Percentiles rank a stretch among this genome's conserved stretches.
Conservation (phyloP, 2,329 filamentous ascomycete species). For the Aspergillus aculeatinus region DNA sequence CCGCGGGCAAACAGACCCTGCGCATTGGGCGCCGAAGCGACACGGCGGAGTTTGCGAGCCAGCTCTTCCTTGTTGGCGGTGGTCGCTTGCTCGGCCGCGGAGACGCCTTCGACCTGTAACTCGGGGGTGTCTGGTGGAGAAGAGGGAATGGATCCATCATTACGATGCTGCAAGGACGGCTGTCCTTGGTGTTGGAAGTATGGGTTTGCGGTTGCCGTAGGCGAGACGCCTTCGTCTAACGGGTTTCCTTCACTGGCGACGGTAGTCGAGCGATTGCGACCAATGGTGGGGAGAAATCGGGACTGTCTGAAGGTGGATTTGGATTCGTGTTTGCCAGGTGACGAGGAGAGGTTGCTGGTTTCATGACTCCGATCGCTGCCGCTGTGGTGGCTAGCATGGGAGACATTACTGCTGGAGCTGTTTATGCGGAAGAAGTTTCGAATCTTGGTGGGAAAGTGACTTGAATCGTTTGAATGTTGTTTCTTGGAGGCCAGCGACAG, state of each 20-base stretch:
- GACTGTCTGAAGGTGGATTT: constrained; percentile 77
- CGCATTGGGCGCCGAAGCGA: constrained; percentile 94
- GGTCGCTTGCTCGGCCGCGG: constrained; percentile 65
- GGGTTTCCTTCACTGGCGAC: constrained; percentile 90
- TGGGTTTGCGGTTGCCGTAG: constrained; percentile 90
- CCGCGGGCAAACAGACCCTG: constrained; percentile 78
- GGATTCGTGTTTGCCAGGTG: constrained; percentile 56
- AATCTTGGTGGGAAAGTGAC: constrained; percentile 62
- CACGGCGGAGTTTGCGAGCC: constrained; percentile 85
- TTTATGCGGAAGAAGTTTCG: constrained; percentile 70
- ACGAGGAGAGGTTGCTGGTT: constrained; percentile 39
- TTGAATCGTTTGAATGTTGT: constrained; percentile 43
- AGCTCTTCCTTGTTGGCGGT: constrained; percentile 88
- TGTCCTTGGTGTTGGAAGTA: constrained; percentile 97
- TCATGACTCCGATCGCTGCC: constrained; percentile 32
- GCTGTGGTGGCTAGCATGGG: constrained; percentile 32
- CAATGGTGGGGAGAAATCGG: constrained; percentile 83
- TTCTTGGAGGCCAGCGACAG: constrained; percentile 48
- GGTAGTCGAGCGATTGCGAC: constrained; percentile 83
- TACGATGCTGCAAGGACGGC: constrained; percentile 88
- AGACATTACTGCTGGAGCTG: constrained; percentile 50
- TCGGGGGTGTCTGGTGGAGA: constrained; percentile 88
- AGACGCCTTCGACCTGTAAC: constrained; percentile 69
- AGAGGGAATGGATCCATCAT: constrained; percentile 87
- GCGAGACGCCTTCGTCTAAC: constrained; percentile 83